phyloP scores from a whole-genome alignment of 2,329 filamentous ascomycete species.

The Xylariaceae sp. region DNA sequence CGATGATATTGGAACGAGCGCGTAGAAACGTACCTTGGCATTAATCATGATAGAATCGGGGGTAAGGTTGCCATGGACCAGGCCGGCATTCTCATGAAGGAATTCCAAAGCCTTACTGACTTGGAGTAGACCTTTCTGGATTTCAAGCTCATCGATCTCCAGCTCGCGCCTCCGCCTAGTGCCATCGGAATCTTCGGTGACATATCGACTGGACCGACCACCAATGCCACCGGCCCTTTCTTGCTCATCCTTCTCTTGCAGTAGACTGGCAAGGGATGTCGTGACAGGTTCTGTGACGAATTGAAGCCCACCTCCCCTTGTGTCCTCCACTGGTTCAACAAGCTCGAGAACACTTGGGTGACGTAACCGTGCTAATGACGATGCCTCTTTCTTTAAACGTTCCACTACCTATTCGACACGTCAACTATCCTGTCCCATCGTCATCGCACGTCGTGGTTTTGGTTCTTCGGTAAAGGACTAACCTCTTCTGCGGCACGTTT shows the following conservation, averaged over 20 bases:
- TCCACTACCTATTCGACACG: slow-evolving; percentile 67
- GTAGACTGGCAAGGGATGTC: slow-evolving; percentile 79
- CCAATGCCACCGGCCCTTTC: slow-evolving; percentile 73
- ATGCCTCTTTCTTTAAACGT: slow-evolving; percentile 88
- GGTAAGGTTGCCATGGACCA: slow-evolving; percentile 93
- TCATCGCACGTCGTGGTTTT: not conserved
- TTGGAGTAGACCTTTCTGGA: slow-evolving; percentile 94
- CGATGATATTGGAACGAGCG: no score
- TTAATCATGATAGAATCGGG: slow-evolving; percentile 95
- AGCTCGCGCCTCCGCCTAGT: slow-evolving; percentile 77
- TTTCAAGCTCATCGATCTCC: slow-evolving; percentile 95
- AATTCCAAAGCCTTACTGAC: slow-evolving; percentile 95
- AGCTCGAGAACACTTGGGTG: slow-evolving; percentile 93
- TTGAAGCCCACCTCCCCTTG: slow-evolving; percentile 86
- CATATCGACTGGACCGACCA: slow-evolving; percentile 77
- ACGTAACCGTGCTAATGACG: slow-evolving; percentile 82
- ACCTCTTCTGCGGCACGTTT: slow-evolving; percentile 86
- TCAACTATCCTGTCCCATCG: not conserved
- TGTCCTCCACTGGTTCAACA: slow-evolving; percentile 94
- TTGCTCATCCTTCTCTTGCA: slow-evolving; percentile 89
- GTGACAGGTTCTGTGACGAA: slow-evolving; percentile 95
- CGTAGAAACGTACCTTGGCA: slow-evolving; percentile 70
- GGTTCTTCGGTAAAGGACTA: not conserved
- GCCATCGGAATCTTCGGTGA: slow-evolving; percentile 80
- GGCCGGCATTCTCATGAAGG: slow-evolving; percentile 89